These are phyloP conservation scores for Ilex paraguariensis DNA, from an alignment of 305 asterid genomes.

Conservation along the genomic window DNA sequence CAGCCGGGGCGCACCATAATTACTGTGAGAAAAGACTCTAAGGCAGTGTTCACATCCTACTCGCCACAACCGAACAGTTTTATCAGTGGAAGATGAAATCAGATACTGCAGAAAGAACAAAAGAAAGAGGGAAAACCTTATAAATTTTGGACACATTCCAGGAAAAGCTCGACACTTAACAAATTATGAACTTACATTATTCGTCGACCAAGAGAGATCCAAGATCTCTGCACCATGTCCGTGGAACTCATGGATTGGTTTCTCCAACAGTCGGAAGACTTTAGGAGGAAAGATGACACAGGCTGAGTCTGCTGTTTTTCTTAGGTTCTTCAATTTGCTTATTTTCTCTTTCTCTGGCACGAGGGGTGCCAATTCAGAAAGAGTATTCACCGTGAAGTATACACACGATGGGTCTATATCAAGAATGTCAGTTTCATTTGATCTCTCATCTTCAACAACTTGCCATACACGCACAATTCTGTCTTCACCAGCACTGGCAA, in stretches of 20 bases:
- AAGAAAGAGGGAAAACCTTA: slow-evolving; percentile 3
- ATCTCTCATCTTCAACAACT: slow-evolving; percentile 79
- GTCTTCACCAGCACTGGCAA: slow-evolving; percentile 95
- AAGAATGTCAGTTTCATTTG: slow-evolving; percentile 48
- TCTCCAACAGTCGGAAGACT: slow-evolving; percentile 71
- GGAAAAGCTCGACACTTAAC: neutral
- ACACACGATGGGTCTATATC: slow-evolving; percentile 80
- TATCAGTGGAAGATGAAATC: slow-evolving; percentile 86
- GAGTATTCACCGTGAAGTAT: slow-evolving; percentile 68
- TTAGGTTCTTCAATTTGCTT: slow-evolving; percentile 34
- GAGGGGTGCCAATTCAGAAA: slow-evolving; percentile 61
- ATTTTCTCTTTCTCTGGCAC: slow-evolving; percentile 48
- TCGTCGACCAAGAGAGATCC: slow-evolving; percentile 89
- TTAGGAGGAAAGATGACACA: slow-evolving; percentile 80
- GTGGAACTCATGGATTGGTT: slow-evolving; percentile 65
- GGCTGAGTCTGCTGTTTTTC: slow-evolving; percentile 69
- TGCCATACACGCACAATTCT: slow-evolving; percentile 71
- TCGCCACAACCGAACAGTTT: slow-evolving; percentile 92
- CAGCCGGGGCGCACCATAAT: slow-evolving; percentile 55
- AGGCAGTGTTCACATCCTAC: slow-evolving; percentile 79
- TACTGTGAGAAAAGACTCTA: slow-evolving; percentile 70
- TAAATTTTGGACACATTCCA: neutral
- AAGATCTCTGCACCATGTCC: slow-evolving; percentile 76
- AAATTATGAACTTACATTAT: slow-evolving; percentile 47
- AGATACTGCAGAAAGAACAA: slow-evolving; percentile 53